Evolutionary conservation across 148 eudicot species (phyloP).

Genomic region (Rhododendron vialii): DNA sequence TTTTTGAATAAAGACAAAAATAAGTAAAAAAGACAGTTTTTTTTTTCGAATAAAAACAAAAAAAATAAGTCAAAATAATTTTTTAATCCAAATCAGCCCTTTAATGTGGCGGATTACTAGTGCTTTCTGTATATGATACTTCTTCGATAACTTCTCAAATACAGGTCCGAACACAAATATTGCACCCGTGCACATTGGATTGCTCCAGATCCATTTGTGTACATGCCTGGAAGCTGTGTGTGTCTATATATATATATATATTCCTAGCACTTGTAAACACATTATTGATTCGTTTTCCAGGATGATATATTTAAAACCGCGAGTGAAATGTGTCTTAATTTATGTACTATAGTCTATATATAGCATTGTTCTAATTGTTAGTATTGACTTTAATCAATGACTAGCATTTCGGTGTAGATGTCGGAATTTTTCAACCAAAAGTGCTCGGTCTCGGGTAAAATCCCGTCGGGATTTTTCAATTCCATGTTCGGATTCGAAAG

Average conservation of each 20-base stretch:
- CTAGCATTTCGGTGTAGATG: conserved; percentile 39
- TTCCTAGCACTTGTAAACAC: not conserved
- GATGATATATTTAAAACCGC: not conserved
- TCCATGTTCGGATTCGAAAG: conserved; percentile 58
- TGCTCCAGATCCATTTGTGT: not conserved
- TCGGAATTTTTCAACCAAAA: conserved; percentile 66
- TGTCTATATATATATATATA: too few relatives aligned
- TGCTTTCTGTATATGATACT: not conserved
- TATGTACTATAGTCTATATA: not conserved
- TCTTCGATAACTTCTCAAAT: too few relatives aligned
- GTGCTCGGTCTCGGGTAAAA: conserved; percentile 54
- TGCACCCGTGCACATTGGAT: not conserved
- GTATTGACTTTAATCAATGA: not conserved
- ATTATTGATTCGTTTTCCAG: not conserved
- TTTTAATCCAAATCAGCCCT: too few relatives aligned
- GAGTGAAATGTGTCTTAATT: not conserved
- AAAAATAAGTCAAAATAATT: too few relatives aligned
- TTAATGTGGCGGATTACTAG: not conserved
- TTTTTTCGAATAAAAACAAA: too few relatives aligned
- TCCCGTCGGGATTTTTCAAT: conserved; percentile 73
- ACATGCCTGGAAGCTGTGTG: too few relatives aligned
- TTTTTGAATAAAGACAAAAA: too few relatives aligned
- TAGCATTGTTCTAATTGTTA: not conserved
- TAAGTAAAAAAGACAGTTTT: too few relatives aligned
- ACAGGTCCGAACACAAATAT: too few relatives aligned